Evolutionary conservation across 2,329 filamentous ascomycete genomes (phyloP), one percentile per base, ranked within the genome.

Genomic region (Pseudocercospora vitis): DNA sequence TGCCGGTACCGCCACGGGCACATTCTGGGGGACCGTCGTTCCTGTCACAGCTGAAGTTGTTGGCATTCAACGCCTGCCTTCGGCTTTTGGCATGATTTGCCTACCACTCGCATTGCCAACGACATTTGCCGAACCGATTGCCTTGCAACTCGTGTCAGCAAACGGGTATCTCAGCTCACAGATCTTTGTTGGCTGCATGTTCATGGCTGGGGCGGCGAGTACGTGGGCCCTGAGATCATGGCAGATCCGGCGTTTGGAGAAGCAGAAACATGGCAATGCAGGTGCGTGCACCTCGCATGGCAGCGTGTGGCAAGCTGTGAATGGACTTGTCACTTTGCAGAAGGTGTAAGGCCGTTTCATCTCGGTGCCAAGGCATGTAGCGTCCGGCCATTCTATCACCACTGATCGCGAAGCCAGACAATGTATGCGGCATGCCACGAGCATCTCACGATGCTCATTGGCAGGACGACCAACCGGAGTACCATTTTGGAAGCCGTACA

Each of bases 131-230:
- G 64, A 66, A 46, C 49, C 54, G 5, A 63, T 66, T n/a, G 64
- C 64, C 2, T 48, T 66, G 42, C 44, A 62, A 50, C 35, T 67
- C 9, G 63, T 63, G 9, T 51, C 60, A 7, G 32, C 57, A 2
- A 55, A 47, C 6, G 65, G 64, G 2, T 85, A 82, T 58, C 72
- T 80, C 0, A 74, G 77, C 16, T 77, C 81, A 1, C 81, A 84
- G 60, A 57, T 85, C 2, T 85, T 82, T 62, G 75, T 78, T 0
- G 81, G 79, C 0, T 77, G 76, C 58, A 81, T 82, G 76, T 85
- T 83, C 63, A 63, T 83, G 11, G 77, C 68, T 1, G 81, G 76
- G 2, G 76, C 81, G 1, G 51, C 72, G 0, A 76, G 74, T 44
- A 65, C 81, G 58, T 80, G 75, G 74, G 61, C 79, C n/a, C 65